Percentiles rank a stretch among this genome's conserved stretches.
These are phyloP conservation scores for Candida incommunis DNA, from an alignment of 805 yeast genomes.

Conservation along the genomic window DNA sequence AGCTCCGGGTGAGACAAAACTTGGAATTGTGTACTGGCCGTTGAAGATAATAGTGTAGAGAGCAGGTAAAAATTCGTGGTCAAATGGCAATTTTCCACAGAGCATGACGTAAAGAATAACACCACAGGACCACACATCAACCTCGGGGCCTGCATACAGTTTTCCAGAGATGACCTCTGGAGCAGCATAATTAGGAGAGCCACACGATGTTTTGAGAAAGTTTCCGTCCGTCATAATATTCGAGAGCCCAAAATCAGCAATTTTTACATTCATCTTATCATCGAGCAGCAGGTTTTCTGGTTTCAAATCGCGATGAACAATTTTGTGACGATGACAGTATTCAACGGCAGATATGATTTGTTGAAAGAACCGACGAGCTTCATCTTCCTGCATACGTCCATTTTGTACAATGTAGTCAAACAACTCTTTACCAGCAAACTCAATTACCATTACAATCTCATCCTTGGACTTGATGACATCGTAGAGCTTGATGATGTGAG, in stretches of 20 bases:
- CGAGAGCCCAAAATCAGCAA: conserved; percentile 90
- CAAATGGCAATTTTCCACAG: conserved; percentile 91
- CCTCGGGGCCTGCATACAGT: conserved; percentile 94
- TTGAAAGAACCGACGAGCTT: conserved; percentile 87
- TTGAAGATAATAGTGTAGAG: conserved; percentile 82
- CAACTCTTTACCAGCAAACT: conserved; percentile 90
- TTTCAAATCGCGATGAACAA: conserved; percentile 91
- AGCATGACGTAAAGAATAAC: conserved; percentile 91
- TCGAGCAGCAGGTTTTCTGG: conserved; percentile 88
- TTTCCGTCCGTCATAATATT: conserved; percentile 97
- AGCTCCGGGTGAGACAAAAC: conserved; percentile 75
- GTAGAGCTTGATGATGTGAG: conserved; percentile 88
- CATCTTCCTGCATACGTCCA: conserved; percentile 84
- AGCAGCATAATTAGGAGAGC: conserved; percentile 95
- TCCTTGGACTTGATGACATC: conserved; percentile 93
- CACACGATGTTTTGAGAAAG: conserved; percentile 87
- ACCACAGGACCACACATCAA: conserved; percentile 96
- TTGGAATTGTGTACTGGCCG: conserved; percentile 86
- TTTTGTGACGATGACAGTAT: conserved; percentile 91
- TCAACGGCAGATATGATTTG: conserved; percentile 95
- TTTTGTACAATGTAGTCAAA: conserved; percentile 91
- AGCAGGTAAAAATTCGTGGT: conserved; percentile 91
- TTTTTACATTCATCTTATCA: conserved; percentile 81
- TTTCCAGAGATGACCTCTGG: conserved; percentile 95
- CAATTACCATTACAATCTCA: conserved; percentile 94